These are phyloP conservation scores for Candida khao-thaluensis DNA, from an alignment of 805 yeast genomes.

Conservation along the genomic window DNA sequence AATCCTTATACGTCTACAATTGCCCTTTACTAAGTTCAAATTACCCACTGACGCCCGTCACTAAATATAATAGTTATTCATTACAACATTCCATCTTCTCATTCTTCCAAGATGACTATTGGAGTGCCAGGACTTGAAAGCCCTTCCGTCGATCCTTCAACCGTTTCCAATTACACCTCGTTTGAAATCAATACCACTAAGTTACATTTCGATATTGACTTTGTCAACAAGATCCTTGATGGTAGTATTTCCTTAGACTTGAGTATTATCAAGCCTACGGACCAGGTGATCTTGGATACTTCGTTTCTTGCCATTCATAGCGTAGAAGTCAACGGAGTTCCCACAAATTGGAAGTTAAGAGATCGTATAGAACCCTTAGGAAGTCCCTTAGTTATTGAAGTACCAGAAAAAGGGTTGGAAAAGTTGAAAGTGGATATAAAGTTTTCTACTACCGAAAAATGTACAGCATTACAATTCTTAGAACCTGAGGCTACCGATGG, in stretches of 20 bases:
- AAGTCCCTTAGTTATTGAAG: slow-evolving; percentile 45
- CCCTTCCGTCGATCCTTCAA: slow-evolving; percentile 59
- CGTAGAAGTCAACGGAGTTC: slow-evolving; percentile 42
- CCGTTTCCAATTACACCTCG: slow-evolving; percentile 66
- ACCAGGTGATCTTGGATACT: slow-evolving; percentile 59
- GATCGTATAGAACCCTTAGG: slow-evolving; percentile 58
- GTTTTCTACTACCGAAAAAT: slow-evolving; percentile 69
- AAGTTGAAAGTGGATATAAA: slow-evolving; percentile 48
- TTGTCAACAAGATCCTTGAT: slow-evolving; percentile 47
- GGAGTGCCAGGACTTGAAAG: neutral
- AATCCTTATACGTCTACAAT: neutral
- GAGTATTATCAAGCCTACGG: slow-evolving; percentile 21
- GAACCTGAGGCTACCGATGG: slow-evolving; percentile 75
- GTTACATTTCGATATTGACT: slow-evolving; percentile 54
- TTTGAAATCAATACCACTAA: slow-evolving; percentile 50
- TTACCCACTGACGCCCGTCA: no score
- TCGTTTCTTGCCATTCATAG: slow-evolving; percentile 53
- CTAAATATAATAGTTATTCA: no score
- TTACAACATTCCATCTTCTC: no score
- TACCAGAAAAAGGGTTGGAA: slow-evolving; percentile 11
- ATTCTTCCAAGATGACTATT: no score
- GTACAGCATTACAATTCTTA: slow-evolving; percentile 87
- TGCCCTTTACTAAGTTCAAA: no score
- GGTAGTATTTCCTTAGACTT: slow-evolving; percentile 59
- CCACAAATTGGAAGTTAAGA: slow-evolving; percentile 29